Evolutionary conservation across 1,139 yeast species (phyloP).

Genomic region (Suhomyces yuchorum): DNA sequence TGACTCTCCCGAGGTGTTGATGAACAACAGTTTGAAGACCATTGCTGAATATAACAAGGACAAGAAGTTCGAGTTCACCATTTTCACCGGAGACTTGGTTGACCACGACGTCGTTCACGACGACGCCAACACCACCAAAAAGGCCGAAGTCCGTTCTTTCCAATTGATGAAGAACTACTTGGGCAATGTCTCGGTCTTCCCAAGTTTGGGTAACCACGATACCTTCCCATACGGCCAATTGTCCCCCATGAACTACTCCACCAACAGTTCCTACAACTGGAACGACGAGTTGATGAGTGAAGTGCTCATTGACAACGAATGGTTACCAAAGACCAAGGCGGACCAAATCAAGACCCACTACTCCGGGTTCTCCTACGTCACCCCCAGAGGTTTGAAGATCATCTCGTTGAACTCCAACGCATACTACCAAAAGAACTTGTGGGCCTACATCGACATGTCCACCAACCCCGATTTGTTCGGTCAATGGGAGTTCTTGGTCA

Average conservation of each 20-base stretch:
- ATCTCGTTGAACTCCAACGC: conserved; percentile 68
- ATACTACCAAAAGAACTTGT: conserved; percentile 65
- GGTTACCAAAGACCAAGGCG: conserved; percentile 33
- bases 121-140: conserved; percentile 50
- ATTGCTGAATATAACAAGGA: conserved; percentile 34
- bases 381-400: conserved; percentile 59
- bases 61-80: conserved; percentile 54
- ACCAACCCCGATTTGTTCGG: conserved; percentile 65
- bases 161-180: conserved; percentile 57
- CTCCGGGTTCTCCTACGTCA: conserved; percentile 62
- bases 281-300: conserved; percentile 62
- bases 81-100: conserved; percentile 72
- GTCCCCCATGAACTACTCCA: conserved; percentile 48
- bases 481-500: conserved; percentile 59
- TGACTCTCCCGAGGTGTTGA: conserved; percentile 63
- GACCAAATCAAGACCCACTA: conserved; percentile 45
- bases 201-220: conserved; percentile 73
- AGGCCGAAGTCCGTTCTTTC: conserved; percentile 55
- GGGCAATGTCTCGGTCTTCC: conserved; percentile 58
- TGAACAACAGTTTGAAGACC: conserved; percentile 56
- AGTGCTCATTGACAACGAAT: conserved; percentile 51
- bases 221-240: conserved; percentile 72
- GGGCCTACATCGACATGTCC: conserved; percentile 58
- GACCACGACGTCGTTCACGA: conserved; percentile 57
- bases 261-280: conserved; percentile 55